Conservation (phyloP, 768 basidiomycete genomes). For the Hydnomerulius pinastri region DNA sequence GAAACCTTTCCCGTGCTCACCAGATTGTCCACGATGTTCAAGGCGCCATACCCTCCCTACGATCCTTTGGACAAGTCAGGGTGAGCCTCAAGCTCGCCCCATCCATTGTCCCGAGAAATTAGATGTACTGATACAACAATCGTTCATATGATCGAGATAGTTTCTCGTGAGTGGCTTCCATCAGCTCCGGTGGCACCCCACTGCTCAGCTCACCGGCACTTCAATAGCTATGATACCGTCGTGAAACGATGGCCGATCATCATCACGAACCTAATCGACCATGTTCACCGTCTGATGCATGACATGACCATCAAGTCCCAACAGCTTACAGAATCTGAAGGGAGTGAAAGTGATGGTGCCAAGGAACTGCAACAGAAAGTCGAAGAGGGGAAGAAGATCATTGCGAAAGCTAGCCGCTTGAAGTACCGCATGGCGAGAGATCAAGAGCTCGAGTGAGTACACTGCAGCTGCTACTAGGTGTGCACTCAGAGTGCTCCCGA, state of each 20-base stretch:
- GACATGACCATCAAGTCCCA: slow-evolving; percentile 48
- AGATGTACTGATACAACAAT: neutral
- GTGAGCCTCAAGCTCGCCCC: slow-evolving; percentile 38
- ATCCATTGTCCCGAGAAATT: too few relatives aligned
- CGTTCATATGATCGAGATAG: slow-evolving; percentile 34
- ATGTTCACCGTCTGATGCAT: slow-evolving; percentile 70
- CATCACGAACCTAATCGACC: slow-evolving; percentile 77
- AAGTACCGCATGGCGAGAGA: slow-evolving; percentile 91
- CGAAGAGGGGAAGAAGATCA: slow-evolving; percentile 77
- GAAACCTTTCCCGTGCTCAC: too few relatives aligned
- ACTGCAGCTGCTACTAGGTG: neutral
- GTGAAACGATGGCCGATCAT: slow-evolving; percentile 83
- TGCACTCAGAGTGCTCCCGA: neutral
- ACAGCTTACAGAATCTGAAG: slow-evolving; percentile 12
- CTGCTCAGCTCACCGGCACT: slow-evolving; percentile 2
- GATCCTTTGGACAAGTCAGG: slow-evolving; percentile 71
- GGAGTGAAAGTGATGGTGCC: slow-evolving; percentile 14
- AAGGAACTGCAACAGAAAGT: slow-evolving; percentile 45
- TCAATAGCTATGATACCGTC: slow-evolving; percentile 72
- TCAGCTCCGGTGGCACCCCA: neutral
- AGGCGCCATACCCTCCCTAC: slow-evolving; percentile 65
- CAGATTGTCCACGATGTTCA: slow-evolving; percentile 40
- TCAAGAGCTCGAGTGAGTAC: slow-evolving; percentile 60
- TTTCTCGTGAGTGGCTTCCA: slow-evolving; percentile 56
- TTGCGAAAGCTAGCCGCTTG: slow-evolving; percentile 69